phyloP scores from a whole-genome alignment of 2,329 filamentous ascomycete species.

The Lachnellula arida region DNA sequence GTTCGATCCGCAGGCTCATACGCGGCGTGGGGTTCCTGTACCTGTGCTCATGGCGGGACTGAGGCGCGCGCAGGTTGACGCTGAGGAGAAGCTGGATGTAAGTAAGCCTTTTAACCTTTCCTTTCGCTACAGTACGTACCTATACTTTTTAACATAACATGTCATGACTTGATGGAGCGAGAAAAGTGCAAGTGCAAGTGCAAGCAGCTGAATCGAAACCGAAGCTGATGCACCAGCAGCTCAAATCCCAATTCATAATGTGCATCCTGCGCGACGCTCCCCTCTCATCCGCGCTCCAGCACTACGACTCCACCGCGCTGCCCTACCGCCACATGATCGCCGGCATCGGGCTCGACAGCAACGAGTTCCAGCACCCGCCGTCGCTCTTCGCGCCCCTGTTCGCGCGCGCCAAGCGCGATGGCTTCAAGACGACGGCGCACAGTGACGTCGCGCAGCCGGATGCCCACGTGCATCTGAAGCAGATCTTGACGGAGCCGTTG shows the following conservation, averaged over 20 bases:
- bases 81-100: constrained; percentile 35
- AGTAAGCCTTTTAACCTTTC: background rate
- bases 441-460: constrained; percentile 62
- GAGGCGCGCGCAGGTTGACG: constrained; percentile 50
- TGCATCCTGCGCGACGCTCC: constrained; percentile 68
- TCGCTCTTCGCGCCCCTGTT: constrained; percentile 58
- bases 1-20: constrained; percentile 73
- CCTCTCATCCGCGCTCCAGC: constrained; percentile 45
- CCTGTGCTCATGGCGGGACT: constrained; percentile 59
- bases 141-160: no score
- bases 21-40: constrained; percentile 56
- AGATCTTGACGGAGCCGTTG: constrained; percentile 51
- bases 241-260: constrained; percentile 54
- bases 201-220: background rate
- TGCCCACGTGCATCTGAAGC: constrained; percentile 55
- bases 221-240: background rate
- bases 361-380: constrained; percentile 49
- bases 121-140: no score
- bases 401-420: constrained; percentile 43
- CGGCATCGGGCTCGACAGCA: constrained; percentile 62
- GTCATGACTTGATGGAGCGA: no score
- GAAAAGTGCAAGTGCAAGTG: no score
- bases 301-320: constrained; percentile 36
- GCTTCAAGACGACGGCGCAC: constrained; percentile 60
- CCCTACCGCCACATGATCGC: constrained; percentile 30